Evolutionary conservation across 2,329 filamentous ascomycete genomes (phyloP).

Genomic region (Xylariaceae sp.): DNA sequence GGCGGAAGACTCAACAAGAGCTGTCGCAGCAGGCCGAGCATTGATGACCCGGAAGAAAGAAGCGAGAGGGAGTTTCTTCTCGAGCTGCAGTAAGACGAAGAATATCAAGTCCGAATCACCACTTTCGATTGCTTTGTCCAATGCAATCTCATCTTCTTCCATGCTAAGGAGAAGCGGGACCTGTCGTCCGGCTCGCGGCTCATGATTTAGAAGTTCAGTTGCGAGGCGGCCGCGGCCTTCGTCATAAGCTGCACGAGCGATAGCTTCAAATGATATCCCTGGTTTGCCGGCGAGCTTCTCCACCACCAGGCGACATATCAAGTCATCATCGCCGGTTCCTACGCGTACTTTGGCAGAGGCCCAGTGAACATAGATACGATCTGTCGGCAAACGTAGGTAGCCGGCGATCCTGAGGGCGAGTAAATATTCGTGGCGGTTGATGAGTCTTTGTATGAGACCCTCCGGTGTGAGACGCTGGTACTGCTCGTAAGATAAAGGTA

Average conservation of each 20-base stretch:
- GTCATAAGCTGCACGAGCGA: conserved; percentile 88
- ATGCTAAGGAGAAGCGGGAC: conserved; percentile 89
- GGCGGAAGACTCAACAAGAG: conserved; percentile 83
- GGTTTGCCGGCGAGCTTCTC: conserved; percentile 81
- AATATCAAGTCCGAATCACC: conserved; percentile 93
- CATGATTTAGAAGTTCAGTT: conserved; percentile 86
- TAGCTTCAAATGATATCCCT: conserved; percentile 92
- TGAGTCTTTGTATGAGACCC: conserved; percentile 76
- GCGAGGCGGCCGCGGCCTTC: conserved; percentile 87
- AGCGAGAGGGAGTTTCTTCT: conserved; percentile 84
- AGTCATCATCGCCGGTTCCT: conserved; percentile 81
- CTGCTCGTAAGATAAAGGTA: conserved; percentile 90
- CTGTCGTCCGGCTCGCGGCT: conserved; percentile 91
- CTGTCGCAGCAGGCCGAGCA: conserved; percentile 76
- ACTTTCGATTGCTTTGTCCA: conserved; percentile 95
- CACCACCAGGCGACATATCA: conserved; percentile 81
- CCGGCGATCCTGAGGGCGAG: conserved; percentile 84
- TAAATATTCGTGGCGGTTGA: conserved; percentile 87
- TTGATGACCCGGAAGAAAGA: conserved; percentile 93
- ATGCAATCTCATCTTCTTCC: conserved; percentile 90
- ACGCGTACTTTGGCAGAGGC: conserved; percentile 88
- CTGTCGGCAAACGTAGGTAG: conserved; percentile 79
- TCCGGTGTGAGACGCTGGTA: conserved; percentile 88
- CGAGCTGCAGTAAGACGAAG: conserved; percentile 81
- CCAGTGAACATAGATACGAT: conserved; percentile 95